Evolutionary conservation across 306 rosid species (phyloP), one percentile per base, ranked within the genome.

Genomic region (Lathyrus tuberosus): DNA sequence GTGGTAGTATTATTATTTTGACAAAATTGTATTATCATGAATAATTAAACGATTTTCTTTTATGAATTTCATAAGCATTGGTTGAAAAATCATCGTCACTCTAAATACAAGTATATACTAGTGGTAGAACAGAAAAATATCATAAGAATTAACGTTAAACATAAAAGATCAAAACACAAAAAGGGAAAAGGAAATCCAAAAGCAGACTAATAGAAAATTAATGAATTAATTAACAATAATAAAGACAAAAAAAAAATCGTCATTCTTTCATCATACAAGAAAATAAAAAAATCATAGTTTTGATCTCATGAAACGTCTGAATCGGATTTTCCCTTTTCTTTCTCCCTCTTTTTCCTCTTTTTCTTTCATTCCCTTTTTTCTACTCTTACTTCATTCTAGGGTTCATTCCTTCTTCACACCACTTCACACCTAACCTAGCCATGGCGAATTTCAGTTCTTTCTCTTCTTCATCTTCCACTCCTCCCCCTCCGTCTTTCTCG

Each of bases 241-340:
- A 20, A 30, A 40, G 17, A 52, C 40, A 56, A 18, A 65, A 49
- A 47, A 56, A 18, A 65, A 49, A 47, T 48, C 10, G 4, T 17
- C 8, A 42, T 30, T 24, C 13, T 20, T 51, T 8, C 28, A 10
- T 26, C n/a, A 33, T 62, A 70, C 2, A n/a, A 60, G 14, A 60
- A 62, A 62, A 56, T 51, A 37, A 17, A 40, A 62, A 69, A 69
- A 66, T 62, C 52, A 15, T 37, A 3, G 28, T 70, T 70, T 79
- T 77, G 96, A 85, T 87, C 76, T 73, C 82, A 73, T 86, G 85
- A 83, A 76, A 53, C 97, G 88, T 81, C 79, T 81, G 90, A 89
- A 87, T 75, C 88, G 97, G 88, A 20, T 65, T 81, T 20, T 62
- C 28, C 80, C 91, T 33, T 70, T 71, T 71, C 67, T 85, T 44